Base-by-base conservation (phyloP, 257 asterid species). In the Gentiana straminea region DNA sequence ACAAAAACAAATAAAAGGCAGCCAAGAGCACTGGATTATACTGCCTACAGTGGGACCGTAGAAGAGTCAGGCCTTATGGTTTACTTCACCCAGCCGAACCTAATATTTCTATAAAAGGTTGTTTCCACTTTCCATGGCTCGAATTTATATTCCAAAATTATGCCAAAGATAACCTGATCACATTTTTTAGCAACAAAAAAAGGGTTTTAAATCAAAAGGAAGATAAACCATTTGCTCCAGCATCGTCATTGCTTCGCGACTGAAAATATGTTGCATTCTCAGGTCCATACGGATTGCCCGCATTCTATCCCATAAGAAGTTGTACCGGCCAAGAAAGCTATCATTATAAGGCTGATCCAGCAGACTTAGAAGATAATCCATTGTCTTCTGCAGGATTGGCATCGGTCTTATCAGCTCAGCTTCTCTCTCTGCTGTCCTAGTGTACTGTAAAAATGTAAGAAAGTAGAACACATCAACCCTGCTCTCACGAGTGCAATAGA, bases 231-330 rank as follows among this genome's bases (percentile, higher is more conserved):
- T 91, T 71, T 91, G 98, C 83, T 91, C 98, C 84, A 91, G 84
- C 97, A 91, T 77, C 52, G 62, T 77, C 63, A 88, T 78, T 60
- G 98, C 98, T 73, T 77, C 86, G 24, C 68, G 65, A 74, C 83
- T 68, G 75, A 91, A 87, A 73, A 91, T 84, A 80, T 91, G 98
- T 59, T 91, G 98, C 98, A 91, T 91, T 77, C 98, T 87, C 77
- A 91, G 76, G 77, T 91, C 98, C 98, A 91, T 91, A 44, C 97
- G 96, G 57, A 91, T 76, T 57, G 97, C 98, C 48, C 98, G 77
- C 98, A 92, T 92, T 74, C 98, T 83, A 76, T 92, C 98, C 98
- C 98, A 92, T 67, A 92, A 78, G 74, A 92, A 92, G 85, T 87
- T 91, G 66, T 91, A 91, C 72, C 87, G 64, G 55, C 86, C 84